phyloP scores from a whole-genome alignment of 2,329 filamentous ascomycete species.

The Ophiosphaerella herpotricha region DNA sequence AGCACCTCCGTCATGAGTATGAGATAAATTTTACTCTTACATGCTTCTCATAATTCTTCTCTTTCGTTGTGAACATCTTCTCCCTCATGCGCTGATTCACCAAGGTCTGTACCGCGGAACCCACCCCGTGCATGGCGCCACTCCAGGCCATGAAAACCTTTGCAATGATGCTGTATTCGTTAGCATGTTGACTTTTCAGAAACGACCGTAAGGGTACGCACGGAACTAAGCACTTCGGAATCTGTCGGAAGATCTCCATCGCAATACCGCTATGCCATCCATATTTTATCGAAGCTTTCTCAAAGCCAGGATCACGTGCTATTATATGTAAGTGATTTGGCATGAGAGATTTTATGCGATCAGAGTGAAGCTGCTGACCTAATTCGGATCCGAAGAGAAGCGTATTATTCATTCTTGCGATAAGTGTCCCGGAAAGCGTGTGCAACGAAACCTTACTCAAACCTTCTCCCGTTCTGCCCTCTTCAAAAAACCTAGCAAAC shows the following conservation, averaged over 20 bases:
- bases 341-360: background rate
- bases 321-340: background rate
- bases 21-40: background rate
- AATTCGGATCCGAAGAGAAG: background rate
- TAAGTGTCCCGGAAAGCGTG: background rate
- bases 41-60: background rate
- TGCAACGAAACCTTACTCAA: background rate
- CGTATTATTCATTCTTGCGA: background rate
- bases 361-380: background rate
- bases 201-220: background rate
- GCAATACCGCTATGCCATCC: background rate
- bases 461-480: background rate
- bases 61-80: background rate
- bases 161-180: background rate
- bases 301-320: background rate
- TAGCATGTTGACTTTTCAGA: background rate
- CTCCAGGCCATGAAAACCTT: background rate
- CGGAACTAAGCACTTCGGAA: background rate
- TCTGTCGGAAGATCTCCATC: background rate
- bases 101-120: background rate
- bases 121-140: background rate
- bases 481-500: background rate
- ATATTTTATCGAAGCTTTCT: background rate
- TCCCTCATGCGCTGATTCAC: background rate
- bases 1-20: background rate